Evolutionary conservation across 2,329 filamentous ascomycete genomes (phyloP).

Genomic region (Macrophomina tecta): DNA sequence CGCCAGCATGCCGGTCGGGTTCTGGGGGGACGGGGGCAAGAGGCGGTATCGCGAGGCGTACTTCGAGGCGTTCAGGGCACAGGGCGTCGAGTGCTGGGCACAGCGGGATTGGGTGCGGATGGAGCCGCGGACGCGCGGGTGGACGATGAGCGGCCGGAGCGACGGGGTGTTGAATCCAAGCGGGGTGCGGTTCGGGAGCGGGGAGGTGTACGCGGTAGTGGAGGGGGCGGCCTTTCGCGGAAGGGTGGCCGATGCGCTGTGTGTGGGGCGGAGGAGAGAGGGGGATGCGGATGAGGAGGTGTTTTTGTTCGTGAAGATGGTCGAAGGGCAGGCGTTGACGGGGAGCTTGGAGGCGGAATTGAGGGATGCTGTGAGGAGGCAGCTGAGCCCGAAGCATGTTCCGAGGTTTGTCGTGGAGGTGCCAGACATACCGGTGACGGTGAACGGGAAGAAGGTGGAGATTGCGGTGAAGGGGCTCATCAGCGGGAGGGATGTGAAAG

Average conservation of each 20-base stretch:
- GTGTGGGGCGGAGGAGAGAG: constrained; percentile 76
- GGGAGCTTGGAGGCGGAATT: constrained; percentile 62
- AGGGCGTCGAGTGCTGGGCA: constrained; percentile 69
- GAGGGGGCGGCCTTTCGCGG: constrained; percentile 65
- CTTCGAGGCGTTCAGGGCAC: constrained; percentile 37
- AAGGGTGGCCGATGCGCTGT: constrained; percentile 73
- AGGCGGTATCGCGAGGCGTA: constrained; percentile 51
- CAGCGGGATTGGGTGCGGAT: constrained; percentile 81
- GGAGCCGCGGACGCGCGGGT: constrained; percentile 69
- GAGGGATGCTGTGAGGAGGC: constrained; percentile 68
- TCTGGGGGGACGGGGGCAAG: constrained; percentile 50
- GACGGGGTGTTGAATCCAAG: constrained; percentile 83
- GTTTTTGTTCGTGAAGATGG: constrained; percentile 66
- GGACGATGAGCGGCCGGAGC: constrained; percentile 71
- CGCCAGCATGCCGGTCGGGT: constrained; percentile 71
- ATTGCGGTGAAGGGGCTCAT: constrained; percentile 85
- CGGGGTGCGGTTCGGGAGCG: constrained; percentile 78
- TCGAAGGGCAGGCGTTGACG: constrained; percentile 63
- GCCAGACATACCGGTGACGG: constrained; percentile 80
- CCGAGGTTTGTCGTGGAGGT: constrained; percentile 81
- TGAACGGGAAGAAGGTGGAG: constrained; percentile 87
- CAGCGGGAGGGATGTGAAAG: constrained; percentile 73
- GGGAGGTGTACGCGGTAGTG: constrained; percentile 79
- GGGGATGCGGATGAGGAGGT: constrained; percentile 64
- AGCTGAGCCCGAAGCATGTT: constrained; percentile 75